Conservation (phyloP, 192 early-diverging fungal species). For the Phlyctochytrium bullatum region DNA sequence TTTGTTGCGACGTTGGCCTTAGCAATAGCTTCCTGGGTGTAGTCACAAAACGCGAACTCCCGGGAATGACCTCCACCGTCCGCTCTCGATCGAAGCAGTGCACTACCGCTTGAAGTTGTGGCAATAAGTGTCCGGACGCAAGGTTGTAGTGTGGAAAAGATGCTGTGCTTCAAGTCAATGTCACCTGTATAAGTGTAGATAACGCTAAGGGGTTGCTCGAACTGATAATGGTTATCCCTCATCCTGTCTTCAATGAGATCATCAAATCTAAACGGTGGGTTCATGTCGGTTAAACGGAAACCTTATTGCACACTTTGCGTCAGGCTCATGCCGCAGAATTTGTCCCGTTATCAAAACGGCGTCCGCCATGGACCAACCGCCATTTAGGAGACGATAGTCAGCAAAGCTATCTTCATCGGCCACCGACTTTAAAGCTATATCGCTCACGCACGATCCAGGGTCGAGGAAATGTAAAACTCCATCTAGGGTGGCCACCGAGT, state of each 20-base stretch:
- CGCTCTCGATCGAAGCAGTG: neutral
- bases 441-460: constrained; percentile 3
- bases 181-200: constrained; percentile 13
- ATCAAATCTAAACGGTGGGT: too few relatives aligned
- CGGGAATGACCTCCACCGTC: constrained; percentile 1
- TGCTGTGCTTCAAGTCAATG: neutral
- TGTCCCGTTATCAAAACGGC: constrained; percentile 29
- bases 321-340: constrained; percentile 25
- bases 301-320: constrained; percentile 15
- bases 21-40: too few relatives aligned
- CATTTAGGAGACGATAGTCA: constrained; percentile 38
- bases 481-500: constrained; percentile 30
- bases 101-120: too few relatives aligned
- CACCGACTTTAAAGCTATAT: constrained; percentile 26
- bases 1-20: too few relatives aligned
- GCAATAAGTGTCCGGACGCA: too few relatives aligned
- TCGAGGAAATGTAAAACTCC: constrained; percentile 26
- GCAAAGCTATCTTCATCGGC: constrained; percentile 21
- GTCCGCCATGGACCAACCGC: constrained; percentile 39
- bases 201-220: constrained; percentile 15
- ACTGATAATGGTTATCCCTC: too few relatives aligned
- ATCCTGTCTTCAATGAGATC: too few relatives aligned
- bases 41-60: too few relatives aligned
- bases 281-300: too few relatives aligned
- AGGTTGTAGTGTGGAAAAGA: too few relatives aligned